Base-by-base conservation (phyloP, 768 basidiomycete species). In the Mycena rosella region DNA sequence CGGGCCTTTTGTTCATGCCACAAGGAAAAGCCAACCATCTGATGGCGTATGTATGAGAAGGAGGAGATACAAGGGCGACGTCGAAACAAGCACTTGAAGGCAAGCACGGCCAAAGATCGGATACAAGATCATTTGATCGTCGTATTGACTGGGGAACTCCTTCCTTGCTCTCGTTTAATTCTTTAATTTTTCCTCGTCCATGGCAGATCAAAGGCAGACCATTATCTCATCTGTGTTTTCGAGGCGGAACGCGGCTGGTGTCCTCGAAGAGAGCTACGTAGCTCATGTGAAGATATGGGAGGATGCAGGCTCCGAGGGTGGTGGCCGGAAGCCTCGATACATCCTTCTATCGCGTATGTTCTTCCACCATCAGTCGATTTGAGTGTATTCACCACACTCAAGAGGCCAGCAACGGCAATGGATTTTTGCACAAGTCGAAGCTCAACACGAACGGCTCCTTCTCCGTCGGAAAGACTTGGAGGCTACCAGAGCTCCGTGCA, bases 401-500 rank as follows among this genome's bases (percentile, higher is more conserved):
- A 47, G 92, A 90, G 81, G 83, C 89, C 5, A 81, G 77, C 66
- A 87, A 87, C 70, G 88, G 89, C 27, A 79, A 83, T 52, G 91
- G 91, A 1, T 89, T 90, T 77, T 87, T 99, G 22, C 96, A 99
- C 87, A 99, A 99, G 81, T 96, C 96, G 2, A 99, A 99, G 81
- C 82, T 95, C 70, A 99, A 99, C 77, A 90, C 91, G 47, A 99
- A 98, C 75, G 92, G 94, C 36, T 88, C 95, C 0, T 99, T 97
- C 79, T 98, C 96, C 10, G 95, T 99, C 53, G 98, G 98, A 8
- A 99, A 99, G 83, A 95, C 97, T 2, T 99, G 98, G 98, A 86
- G 83, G 66, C 80, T 99, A 54, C 78, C 88, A 45, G 96, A 98
- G 78, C 84, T 99, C 72, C 87, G 93, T 68, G 89, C 82, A 42